These are phyloP conservation scores for Neurospora terricola DNA, from an alignment of 495 filamentous ascomycete species.

Conservation along the genomic window DNA sequence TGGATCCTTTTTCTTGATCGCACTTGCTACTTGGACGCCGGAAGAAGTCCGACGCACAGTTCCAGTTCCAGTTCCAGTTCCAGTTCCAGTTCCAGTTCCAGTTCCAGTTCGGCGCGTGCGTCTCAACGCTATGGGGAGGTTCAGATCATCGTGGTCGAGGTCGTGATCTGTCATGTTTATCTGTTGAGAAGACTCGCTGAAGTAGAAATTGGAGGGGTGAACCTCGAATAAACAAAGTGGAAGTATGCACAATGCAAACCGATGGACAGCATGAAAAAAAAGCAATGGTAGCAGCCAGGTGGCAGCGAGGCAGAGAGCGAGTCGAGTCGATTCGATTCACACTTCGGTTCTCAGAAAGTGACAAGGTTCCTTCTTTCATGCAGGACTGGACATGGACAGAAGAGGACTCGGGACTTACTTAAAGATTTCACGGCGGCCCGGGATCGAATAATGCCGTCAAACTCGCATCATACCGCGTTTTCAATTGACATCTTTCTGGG, in stretches of 20 bases:
- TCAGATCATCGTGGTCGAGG: not conserved
- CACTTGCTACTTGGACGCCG: not conserved
- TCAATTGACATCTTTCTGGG: not conserved
- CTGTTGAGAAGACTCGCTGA: not conserved
- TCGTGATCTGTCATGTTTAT: not conserved
- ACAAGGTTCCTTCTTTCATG: not conserved
- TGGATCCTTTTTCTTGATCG: not conserved
- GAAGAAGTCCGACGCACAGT: not conserved
- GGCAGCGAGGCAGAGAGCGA: not conserved
- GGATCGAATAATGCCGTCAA: not conserved
- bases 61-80: not conserved
- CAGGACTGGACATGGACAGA: not conserved
- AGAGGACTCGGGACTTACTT: not conserved
- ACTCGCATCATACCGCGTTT: not conserved
- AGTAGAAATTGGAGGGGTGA: not conserved
- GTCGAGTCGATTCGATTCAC: not conserved
- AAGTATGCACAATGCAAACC: not conserved
- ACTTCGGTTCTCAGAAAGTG: not conserved
- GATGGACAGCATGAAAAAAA: not conserved
- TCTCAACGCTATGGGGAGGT: not conserved
- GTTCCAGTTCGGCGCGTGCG: not conserved
- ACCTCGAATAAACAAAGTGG: not conserved
- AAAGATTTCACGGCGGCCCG: not conserved
- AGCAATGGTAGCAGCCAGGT: not conserved
- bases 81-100: too few species aligned